A percentile compares a stretch with the other conserved stretches of the same genome.
phyloP scores from a whole-genome alignment of 1,284 basidiomycete genomes.

The Hortiboletus rubellus region DNA sequence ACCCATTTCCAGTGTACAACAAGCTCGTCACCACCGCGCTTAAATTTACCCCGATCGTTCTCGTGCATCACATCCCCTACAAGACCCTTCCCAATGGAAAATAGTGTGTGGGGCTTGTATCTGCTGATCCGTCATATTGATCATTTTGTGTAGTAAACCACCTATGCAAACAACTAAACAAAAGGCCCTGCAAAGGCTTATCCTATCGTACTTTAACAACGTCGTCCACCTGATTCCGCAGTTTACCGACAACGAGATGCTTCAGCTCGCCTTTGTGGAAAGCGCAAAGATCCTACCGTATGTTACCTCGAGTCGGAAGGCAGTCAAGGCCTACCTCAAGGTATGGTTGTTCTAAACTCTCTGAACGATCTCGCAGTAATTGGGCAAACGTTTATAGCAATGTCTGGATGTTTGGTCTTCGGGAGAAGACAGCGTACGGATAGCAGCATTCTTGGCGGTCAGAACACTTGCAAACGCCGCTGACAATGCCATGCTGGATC shows the following conservation, averaged over 20 bases:
- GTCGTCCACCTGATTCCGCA: conserved; percentile 78
- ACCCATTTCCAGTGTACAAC: conserved; percentile 70
- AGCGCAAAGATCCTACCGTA: conserved; percentile 88
- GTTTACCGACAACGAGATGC: conserved; percentile 65
- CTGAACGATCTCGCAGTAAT: background rate
- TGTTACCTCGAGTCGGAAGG: conserved; percentile 78
- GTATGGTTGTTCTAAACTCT: conserved; percentile 37
- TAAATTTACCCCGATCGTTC: conserved; percentile 88
- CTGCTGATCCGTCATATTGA: background rate
- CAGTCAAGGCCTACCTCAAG: conserved; percentile 84
- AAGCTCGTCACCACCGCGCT: conserved; percentile 89
- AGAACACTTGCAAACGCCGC: conserved; percentile 77
- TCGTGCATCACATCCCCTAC: conserved; percentile 86
- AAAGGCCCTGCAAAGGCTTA: conserved; percentile 82
- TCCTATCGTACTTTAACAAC: conserved; percentile 89
- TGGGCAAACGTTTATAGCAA: conserved; percentile 46
- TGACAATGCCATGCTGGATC: conserved; percentile 83
- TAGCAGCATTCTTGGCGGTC: conserved; percentile 88
- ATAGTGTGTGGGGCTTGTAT: conserved; percentile 59
- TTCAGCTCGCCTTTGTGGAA: conserved; percentile 77
- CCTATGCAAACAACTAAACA: conserved; percentile 74
- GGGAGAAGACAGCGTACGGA: conserved; percentile 79
- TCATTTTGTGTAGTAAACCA: conserved; percentile 56
- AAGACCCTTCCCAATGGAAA: conserved; percentile 81
- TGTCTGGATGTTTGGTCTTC: conserved; percentile 84